Percentiles rank a stretch among this genome's conserved stretches.
These are phyloP conservation scores for Angomonas desouzai DNA, from an alignment of 208 protist species.

Conservation along the genomic window DNA sequence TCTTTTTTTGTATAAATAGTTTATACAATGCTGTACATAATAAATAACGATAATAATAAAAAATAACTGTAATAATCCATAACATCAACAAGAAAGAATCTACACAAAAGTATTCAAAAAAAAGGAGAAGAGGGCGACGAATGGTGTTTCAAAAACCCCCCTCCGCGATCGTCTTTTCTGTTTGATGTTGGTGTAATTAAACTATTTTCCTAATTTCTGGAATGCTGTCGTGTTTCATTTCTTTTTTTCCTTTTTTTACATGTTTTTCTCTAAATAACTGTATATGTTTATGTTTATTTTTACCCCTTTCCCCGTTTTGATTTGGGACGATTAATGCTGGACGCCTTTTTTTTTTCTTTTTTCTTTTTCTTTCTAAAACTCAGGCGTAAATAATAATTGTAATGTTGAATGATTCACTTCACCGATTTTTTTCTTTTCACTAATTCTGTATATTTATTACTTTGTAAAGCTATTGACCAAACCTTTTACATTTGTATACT, in stretches of 20 bases:
- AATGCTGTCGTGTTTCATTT: neutral
- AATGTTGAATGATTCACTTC: too few relatives aligned
- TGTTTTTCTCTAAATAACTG: slow-evolving; percentile 1
- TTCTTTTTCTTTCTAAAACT: slow-evolving; percentile 13
- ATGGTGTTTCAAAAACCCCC: too few relatives aligned
- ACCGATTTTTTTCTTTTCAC: too few relatives aligned
- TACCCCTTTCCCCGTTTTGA: slow-evolving; percentile 6
- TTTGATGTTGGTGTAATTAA: too few relatives aligned
- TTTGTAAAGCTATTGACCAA: too few relatives aligned
- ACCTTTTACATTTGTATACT: too few relatives aligned
- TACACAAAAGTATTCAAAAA: too few relatives aligned
- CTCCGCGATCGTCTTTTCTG: too few relatives aligned
- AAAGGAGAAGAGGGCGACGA: too few relatives aligned
- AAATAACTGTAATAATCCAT: neutral
- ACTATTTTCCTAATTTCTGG: neutral
- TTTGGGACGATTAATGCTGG: neutral
- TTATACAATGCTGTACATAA: neutral
- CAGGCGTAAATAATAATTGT: slow-evolving; percentile 19
- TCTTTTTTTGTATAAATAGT: slow-evolving; percentile 4
- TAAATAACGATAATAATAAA: neutral
- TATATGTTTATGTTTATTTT: neutral
- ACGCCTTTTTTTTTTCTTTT: neutral
- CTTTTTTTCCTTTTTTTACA: slow-evolving; percentile 8
- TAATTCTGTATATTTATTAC: too few relatives aligned
- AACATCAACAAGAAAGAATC: too few relatives aligned